Evolutionary conservation across 495 filamentous ascomycete genomes (phyloP), one percentile per base, ranked within the genome.

Genomic region (Collariella sp.): DNA sequence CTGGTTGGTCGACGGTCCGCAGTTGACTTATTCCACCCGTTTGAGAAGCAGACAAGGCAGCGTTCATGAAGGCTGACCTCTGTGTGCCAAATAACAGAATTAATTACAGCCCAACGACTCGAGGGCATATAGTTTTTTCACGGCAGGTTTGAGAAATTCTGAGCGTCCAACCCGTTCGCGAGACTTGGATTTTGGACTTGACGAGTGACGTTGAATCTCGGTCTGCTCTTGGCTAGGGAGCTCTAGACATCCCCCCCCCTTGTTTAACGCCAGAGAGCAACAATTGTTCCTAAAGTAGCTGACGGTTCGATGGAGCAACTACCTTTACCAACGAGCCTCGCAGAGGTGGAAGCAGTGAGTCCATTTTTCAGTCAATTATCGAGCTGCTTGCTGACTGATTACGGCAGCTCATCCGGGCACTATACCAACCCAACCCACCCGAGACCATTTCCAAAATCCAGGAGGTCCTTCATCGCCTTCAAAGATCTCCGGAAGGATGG

Each of bases 401-500:
- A 39, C 33, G 12, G 16, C 58, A 86, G 82, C 72, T 86, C 42
- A 74, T 87, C 54, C 64, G 73, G 44, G 76, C 83, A 15, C 74
- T 96, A 29, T 95, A 95, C 67, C 69, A 80, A 57, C 87, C 88
- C 39, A 83, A 81, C 42, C 71, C 74, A 0, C 76, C 79, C 35
- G 68, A 77, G 50, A 76, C 77, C 23, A 79, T 93, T 50, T 71
- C 76, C 40, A 73, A 79, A 33, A 87, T 89, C 47, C 85, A 96
- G 58, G 80, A 86, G 24, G 78, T 81, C n/a, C 73, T 98, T 6
- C 85, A 89, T 50, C 69, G 72, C 33, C 72, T 95, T 4, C 91
- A 96, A 62, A 80, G 81, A 58, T 85, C 86, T 6, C 74, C 83
- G 0, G 73, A 87, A 62, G 93, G 89, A 47, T 97, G 91, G 91